phyloP scores from a whole-genome alignment of 345 rosid genomes.

The Salix brachista region DNA sequence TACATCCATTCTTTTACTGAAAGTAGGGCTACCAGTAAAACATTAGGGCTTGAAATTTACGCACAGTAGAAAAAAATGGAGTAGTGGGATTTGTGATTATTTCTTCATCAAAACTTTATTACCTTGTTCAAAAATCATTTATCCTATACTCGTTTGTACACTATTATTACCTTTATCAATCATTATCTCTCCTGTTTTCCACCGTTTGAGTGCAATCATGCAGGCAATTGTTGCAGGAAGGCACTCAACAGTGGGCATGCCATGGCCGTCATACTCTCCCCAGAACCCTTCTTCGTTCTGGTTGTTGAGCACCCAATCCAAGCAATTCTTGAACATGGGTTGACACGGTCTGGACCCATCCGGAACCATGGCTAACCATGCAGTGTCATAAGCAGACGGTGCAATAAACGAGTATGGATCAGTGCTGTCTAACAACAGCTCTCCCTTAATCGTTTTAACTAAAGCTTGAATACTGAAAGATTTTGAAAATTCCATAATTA shows the following conservation, averaged over 20 bases:
- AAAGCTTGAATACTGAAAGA: slow-evolving; percentile 16
- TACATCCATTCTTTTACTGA: no score
- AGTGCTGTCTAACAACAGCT: slow-evolving; percentile 8
- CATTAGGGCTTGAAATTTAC: no score
- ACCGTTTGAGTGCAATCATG: slow-evolving; percentile 43
- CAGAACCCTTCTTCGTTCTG: slow-evolving; percentile 49
- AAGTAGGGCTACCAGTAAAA: no score
- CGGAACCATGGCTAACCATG: slow-evolving; percentile 60
- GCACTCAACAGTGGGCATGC: slow-evolving; percentile 28
- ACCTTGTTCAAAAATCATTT: no score
- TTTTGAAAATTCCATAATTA: slow-evolving; percentile 12
- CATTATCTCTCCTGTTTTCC: slow-evolving; percentile 31
- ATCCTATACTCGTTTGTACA: no score
- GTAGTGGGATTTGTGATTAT: no score
- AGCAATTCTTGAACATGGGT: slow-evolving; percentile 53
- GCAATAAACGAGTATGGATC: slow-evolving; percentile 35
- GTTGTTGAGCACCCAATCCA: slow-evolving; percentile 54
- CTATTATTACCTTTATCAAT: slow-evolving; percentile 32
- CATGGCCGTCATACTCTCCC: slow-evolving; percentile 39
- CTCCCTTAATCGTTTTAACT: slow-evolving; percentile 31
- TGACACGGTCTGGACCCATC: slow-evolving; percentile 2
- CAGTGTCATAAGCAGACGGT: slow-evolving; percentile 54
- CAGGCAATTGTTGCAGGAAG: slow-evolving; percentile 53
- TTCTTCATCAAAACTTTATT: no score
- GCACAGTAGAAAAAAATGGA: no score